Evolutionary conservation across 2,329 filamentous ascomycete species (phyloP).

Genomic region (Polychaeton citri): DNA sequence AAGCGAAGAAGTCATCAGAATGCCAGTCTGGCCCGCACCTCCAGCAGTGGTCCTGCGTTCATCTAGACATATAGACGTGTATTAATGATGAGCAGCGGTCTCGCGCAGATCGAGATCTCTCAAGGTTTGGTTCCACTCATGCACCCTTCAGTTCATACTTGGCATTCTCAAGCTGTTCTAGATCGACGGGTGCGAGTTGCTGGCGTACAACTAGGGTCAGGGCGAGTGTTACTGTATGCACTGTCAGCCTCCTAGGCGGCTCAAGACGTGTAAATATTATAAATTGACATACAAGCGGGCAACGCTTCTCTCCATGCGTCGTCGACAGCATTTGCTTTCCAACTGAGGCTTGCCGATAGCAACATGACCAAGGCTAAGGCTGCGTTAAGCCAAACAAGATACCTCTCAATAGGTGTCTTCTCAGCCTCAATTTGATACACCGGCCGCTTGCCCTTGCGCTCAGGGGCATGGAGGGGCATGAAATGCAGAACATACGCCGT

Average conservation of each 20-base stretch:
- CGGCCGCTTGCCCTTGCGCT: slow-evolving; percentile 22
- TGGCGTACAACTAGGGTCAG: slow-evolving; percentile 50
- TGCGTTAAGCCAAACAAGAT: slow-evolving; percentile 48
- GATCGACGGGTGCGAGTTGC: slow-evolving; percentile 55
- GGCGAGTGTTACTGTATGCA: slow-evolving; percentile 39
- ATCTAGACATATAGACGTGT: no score
- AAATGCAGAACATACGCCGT: slow-evolving; percentile 46
- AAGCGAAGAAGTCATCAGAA: slow-evolving; percentile 5
- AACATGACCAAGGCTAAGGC: slow-evolving; percentile 42
- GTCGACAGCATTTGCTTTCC: slow-evolving; percentile 16
- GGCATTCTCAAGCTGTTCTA: slow-evolving; percentile 49
- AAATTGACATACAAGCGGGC: slow-evolving; percentile 15
- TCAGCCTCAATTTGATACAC: slow-evolving; percentile 15
- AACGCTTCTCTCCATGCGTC: slow-evolving; percentile 25
- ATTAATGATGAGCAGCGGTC: no score
- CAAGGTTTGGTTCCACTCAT: no score
- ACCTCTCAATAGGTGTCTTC: slow-evolving; percentile 39
- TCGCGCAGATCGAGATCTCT: no score
- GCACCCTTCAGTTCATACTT: slow-evolving; percentile 58
- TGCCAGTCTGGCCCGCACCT: slow-evolving; percentile 2
- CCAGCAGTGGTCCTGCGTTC: slow-evolving; percentile 13
- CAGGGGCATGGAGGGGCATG: slow-evolving; percentile 26
- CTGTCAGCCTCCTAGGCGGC: slow-evolving; percentile 17
- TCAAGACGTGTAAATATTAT: slow-evolving; percentile 22
- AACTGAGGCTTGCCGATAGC: slow-evolving; percentile 30